Percentiles rank a stretch among this genome's conserved stretches.
Conservation (phyloP, 139 green algal species). For the Pycnococcus provasolii region DNA sequence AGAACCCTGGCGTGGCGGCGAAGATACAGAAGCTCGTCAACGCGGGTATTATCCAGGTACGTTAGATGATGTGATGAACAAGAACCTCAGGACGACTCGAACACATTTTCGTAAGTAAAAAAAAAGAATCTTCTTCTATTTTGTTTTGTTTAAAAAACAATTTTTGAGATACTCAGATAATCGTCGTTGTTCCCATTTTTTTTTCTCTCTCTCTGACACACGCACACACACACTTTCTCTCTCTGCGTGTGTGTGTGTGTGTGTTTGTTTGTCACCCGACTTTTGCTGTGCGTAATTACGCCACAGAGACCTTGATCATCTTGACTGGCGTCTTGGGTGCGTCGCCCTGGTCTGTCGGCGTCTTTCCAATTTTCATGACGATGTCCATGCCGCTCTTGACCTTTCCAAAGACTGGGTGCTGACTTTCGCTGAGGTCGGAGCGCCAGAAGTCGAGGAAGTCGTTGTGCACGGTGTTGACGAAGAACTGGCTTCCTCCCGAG, state of each 20-base stretch:
- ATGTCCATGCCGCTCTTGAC: slow-evolving; percentile 26
- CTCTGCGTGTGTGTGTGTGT: no score
- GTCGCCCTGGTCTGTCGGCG: slow-evolving; percentile 6
- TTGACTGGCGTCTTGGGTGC: slow-evolving; percentile 12
- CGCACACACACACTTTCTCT: no score
- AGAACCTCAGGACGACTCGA: no score
- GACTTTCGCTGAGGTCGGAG: background rate
- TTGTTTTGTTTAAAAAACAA: no score
- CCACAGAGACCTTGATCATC: background rate
- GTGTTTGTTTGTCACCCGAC: no score
- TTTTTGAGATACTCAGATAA: no score
- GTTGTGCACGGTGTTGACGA: slow-evolving; percentile 32
- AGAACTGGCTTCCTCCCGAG: slow-evolving; percentile 23
- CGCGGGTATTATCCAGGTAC: slow-evolving; percentile 76
- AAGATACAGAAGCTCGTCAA: slow-evolving; percentile 94
- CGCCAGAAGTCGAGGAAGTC: slow-evolving; percentile 25
- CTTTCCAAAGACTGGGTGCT: slow-evolving; percentile 27
- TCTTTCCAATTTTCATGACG: slow-evolving; percentile 19
- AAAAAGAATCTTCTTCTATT: no score
- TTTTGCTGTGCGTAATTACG: no score
- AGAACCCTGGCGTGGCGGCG: slow-evolving; percentile 66
- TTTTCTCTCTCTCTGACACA: no score
- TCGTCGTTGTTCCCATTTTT: no score
- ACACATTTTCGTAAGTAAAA: no score
- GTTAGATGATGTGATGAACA: background rate